Evolutionary conservation across 495 filamentous ascomycete genomes (phyloP).

Genomic region (Daldinia childiae): DNA sequence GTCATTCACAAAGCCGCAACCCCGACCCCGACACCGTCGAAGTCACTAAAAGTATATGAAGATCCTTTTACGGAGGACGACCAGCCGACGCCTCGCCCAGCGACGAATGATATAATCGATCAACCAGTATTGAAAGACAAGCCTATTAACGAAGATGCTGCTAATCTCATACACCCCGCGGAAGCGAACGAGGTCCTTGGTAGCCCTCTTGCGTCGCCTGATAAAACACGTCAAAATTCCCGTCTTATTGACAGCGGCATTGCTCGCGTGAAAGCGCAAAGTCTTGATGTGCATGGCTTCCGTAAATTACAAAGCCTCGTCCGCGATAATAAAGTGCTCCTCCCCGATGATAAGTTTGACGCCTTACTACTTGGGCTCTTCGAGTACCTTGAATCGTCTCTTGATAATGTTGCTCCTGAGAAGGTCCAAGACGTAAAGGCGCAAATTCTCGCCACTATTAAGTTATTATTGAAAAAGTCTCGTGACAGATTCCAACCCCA

Average conservation of each 20-base stretch:
- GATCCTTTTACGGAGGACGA: conserved; percentile 65
- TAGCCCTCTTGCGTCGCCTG: conserved; percentile 49
- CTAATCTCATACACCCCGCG: conserved; percentile 46
- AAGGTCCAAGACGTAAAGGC: conserved; percentile 81
- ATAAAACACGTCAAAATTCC: conserved; percentile 60
- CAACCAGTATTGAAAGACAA: conserved; percentile 61
- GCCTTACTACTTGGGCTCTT: conserved; percentile 77
- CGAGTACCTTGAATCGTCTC: conserved; percentile 73
- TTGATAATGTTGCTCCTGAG: conserved; percentile 55
- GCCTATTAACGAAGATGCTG: conserved; percentile 63
- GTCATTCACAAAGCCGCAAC: conserved; percentile 32
- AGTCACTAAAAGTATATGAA: conserved; percentile 65
- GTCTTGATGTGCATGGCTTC: conserved; percentile 87
- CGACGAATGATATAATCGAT: conserved; percentile 38
- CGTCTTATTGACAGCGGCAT: conserved; percentile 80
- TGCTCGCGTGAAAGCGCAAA: conserved; percentile 71
- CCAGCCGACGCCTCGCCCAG: conserved; percentile 52
- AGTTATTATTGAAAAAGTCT: conserved; percentile 75
- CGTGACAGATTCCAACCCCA: conserved; percentile 70
- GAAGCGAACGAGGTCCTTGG: conserved; percentile 33
- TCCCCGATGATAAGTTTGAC: conserved; percentile 72
- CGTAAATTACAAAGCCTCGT: conserved; percentile 86
- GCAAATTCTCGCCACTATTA: conserved; percentile 82
- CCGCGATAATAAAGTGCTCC: conserved; percentile 67
- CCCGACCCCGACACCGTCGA: conserved; percentile 48